These are phyloP conservation scores for Hypoxylon rickii DNA, from an alignment of 495 filamentous ascomycete genomes.

Conservation along the genomic window DNA sequence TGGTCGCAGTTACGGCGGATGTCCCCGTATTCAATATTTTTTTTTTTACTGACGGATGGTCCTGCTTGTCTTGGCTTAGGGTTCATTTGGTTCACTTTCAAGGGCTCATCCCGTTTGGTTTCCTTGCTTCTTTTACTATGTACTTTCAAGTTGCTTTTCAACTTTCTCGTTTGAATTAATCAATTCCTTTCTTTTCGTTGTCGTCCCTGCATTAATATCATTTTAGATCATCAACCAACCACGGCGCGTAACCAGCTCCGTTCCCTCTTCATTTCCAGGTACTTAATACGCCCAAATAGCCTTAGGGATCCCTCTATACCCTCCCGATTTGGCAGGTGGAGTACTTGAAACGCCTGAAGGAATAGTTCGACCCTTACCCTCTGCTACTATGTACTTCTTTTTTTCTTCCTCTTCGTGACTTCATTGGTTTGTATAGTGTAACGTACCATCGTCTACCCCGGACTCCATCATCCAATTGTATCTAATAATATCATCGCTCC, in stretches of 20 bases:
- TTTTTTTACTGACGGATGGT: too few species aligned
- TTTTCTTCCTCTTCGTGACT: slow-evolving; percentile 5
- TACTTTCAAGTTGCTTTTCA: background rate
- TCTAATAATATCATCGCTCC: background rate
- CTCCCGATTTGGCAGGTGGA: slow-evolving; percentile 31
- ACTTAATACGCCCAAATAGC: too few species aligned
- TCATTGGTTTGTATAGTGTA: slow-evolving; percentile 27
- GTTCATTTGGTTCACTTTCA: too few species aligned
- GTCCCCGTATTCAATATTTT: too few species aligned
- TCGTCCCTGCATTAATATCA: slow-evolving; percentile 32
- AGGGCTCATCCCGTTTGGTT: too few species aligned
- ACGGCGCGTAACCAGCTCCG: slow-evolving; percentile 10
- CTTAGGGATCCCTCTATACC: slow-evolving; percentile 14
- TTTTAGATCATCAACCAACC: slow-evolving; percentile 26
- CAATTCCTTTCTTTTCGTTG: slow-evolving; percentile 3
- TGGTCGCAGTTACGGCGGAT: slow-evolving; percentile 23
- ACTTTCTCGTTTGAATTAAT: slow-evolving; percentile 10
- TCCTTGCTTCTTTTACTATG: slow-evolving; percentile 1
- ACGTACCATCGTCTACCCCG: slow-evolving; percentile 37
- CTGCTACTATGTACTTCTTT: too few species aligned
- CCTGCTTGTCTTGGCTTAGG: too few species aligned
- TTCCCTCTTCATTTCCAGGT: too few species aligned
- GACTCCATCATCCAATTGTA: slow-evolving; percentile 8
- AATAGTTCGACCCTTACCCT: slow-evolving; percentile 7
- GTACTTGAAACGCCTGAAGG: slow-evolving; percentile 32